phyloP scores from a whole-genome alignment of 1,284 basidiomycete genomes.

The Pisolithus thermaeus region DNA sequence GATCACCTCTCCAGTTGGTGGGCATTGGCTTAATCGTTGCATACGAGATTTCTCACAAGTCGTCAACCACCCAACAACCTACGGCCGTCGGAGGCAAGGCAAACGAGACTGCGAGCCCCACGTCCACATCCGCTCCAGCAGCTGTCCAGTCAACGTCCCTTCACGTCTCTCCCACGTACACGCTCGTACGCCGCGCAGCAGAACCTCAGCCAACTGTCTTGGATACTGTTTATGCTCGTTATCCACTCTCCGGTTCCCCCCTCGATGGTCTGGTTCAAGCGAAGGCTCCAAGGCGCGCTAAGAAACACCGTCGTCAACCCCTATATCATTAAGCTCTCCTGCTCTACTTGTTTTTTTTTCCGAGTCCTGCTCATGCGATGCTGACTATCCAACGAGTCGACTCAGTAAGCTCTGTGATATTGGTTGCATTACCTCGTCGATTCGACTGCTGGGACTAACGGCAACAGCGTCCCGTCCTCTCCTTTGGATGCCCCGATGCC shows the following conservation, averaged over 20 bases:
- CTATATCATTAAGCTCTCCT: conserved; percentile 8
- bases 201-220: conserved; percentile 8
- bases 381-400: not conserved
- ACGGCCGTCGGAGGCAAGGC: conserved; percentile 63
- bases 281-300: conserved; percentile 7
- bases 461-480: conserved; percentile 34
- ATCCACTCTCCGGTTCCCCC: not conserved
- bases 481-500: conserved; percentile 28
- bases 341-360: not conserved
- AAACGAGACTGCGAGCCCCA: conserved; percentile 34
- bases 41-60: conserved; percentile 51
- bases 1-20: conserved; percentile 32
- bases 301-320: conserved; percentile 9
- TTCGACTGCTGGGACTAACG: conserved; percentile 13
- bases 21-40: conserved; percentile 54
- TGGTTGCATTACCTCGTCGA: conserved; percentile 5
- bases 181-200: conserved; percentile 32
- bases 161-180: conserved; percentile 40
- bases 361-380: not conserved
- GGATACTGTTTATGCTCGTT: conserved; percentile 3
- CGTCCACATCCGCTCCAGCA: conserved; percentile 10
- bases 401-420: not conserved
- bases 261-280: conserved; percentile 3
- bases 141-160: conserved; percentile 13
- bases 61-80: conserved; percentile 47